phyloP scores from a whole-genome alignment of 768 basidiomycete genomes.

The Lactarius quietus region DNA sequence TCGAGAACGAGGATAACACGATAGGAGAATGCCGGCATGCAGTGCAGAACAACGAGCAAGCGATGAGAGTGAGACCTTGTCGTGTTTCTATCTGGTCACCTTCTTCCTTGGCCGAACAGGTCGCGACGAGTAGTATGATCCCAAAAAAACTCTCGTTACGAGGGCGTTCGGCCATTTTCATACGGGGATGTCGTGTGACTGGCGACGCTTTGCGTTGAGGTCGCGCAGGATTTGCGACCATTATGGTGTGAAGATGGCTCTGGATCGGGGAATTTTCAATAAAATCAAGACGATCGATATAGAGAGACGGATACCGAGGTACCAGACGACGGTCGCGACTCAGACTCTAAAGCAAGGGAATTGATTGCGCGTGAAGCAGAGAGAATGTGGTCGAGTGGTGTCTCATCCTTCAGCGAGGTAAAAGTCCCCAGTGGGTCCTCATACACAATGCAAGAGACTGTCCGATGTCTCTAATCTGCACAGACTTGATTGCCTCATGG shows the following conservation, averaged over 20 bases:
- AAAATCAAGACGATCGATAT: background rate
- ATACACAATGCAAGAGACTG: background rate
- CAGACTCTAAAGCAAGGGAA: background rate
- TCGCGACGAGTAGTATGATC: background rate
- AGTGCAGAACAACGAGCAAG: background rate
- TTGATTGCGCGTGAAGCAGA: background rate
- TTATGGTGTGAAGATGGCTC: background rate
- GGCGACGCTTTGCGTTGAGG: background rate
- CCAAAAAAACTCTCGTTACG: background rate
- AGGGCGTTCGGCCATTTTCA: background rate
- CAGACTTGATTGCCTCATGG: background rate
- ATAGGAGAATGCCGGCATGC: background rate
- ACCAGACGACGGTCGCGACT: background rate
- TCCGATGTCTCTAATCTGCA: background rate
- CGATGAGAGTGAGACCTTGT: background rate
- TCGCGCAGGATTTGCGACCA: conserved; percentile 2
- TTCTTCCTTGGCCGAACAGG: background rate
- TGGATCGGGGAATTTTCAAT: background rate
- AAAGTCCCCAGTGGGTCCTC: background rate
- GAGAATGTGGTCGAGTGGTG: background rate
- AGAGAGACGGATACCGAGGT: background rate
- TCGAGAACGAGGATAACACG: background rate
- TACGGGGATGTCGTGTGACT: conserved; percentile 10
- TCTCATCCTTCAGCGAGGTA: background rate
- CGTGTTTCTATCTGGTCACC: background rate